These are phyloP conservation scores for Cryptococcus jaspeensis DNA, from an alignment of 1,284 basidiomycete species.

Conservation along the genomic window DNA sequence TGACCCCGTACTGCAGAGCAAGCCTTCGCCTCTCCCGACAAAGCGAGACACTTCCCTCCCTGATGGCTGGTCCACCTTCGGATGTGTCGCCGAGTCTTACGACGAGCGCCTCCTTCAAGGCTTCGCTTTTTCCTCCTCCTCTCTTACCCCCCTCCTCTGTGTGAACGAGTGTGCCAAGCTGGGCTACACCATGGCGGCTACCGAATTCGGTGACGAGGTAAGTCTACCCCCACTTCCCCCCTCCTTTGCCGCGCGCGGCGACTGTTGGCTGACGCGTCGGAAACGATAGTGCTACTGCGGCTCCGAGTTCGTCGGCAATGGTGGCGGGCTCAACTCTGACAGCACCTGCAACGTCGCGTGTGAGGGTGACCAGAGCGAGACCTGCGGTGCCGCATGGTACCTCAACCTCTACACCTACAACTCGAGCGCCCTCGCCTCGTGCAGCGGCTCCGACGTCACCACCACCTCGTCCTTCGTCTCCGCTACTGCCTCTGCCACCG, in stretches of 20 bases:
- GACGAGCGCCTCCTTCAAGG: slow-evolving; percentile 41
- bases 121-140: slow-evolving; percentile 29
- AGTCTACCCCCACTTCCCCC: slow-evolving; percentile 6
- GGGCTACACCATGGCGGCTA: slow-evolving; percentile 45
- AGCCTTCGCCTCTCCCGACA: slow-evolving; percentile 31
- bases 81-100: slow-evolving; percentile 46
- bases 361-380: slow-evolving; percentile 28
- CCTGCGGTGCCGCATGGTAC: slow-evolving; percentile 42
- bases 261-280: not conserved
- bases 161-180: slow-evolving; percentile 39
- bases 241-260: not conserved
- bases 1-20: slow-evolving; percentile 14
- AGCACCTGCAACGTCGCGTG: slow-evolving; percentile 36
- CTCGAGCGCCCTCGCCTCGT: slow-evolving; percentile 17
- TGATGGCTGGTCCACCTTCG: slow-evolving; percentile 43
- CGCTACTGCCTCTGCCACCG: slow-evolving; percentile 7
- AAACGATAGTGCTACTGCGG: slow-evolving; percentile 45
- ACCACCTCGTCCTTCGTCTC: slow-evolving; percentile 16
- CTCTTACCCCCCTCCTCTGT: slow-evolving; percentile 39
- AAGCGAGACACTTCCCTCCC: slow-evolving; percentile 39
- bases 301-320: slow-evolving; percentile 28
- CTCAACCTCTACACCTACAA: slow-evolving; percentile 43
- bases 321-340: slow-evolving; percentile 25
- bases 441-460: slow-evolving; percentile 14
- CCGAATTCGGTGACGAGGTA: slow-evolving; percentile 45